phyloP scores from a whole-genome alignment of 257 asterid genomes.

The Petunia secreta region DNA sequence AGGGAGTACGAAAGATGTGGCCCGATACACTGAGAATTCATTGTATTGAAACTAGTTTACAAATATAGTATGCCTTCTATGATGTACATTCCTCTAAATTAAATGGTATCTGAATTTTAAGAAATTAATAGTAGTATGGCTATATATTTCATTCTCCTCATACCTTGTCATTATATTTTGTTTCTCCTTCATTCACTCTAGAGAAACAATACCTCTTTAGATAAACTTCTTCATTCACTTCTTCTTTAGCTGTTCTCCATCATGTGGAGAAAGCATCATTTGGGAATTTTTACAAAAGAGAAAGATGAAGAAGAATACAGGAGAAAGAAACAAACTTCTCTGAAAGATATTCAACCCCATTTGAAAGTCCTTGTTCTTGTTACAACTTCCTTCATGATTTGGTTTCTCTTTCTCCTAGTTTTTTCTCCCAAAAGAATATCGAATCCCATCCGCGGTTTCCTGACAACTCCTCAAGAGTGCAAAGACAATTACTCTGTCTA shows the following conservation, averaged over 20 bases:
- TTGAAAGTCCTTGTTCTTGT: neutral
- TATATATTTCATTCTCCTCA: slow-evolving; percentile 7
- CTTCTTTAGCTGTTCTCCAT: neutral
- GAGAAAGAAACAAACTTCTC: slow-evolving; percentile 13
- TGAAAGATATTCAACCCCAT: slow-evolving; percentile 18
- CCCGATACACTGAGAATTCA: neutral
- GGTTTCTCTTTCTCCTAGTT: slow-evolving; percentile 22
- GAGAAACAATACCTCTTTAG: too few species aligned
- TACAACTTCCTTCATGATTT: slow-evolving; percentile 14
- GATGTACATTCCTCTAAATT: neutral
- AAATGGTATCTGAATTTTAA: neutral
- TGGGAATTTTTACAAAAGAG: neutral
- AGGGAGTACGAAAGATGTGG: neutral
- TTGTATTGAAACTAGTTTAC: neutral
- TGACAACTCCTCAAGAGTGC: slow-evolving; percentile 15
- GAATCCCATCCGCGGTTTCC: neutral
- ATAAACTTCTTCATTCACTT: neutral
- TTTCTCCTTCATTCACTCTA: neutral
- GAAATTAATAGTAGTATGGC: neutral
- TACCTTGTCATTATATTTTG: neutral
- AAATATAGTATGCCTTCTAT: neutral
- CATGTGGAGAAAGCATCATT: slow-evolving; percentile 19
- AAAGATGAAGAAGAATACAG: neutral
- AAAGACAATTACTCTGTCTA: slow-evolving; percentile 13
- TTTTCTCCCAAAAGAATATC: slow-evolving; percentile 19